Percentiles rank a stretch among this genome's conserved stretches.
Evolutionary conservation across 495 filamentous ascomycete genomes (phyloP).

Genomic region (Lindgomyces ingoldianus): DNA sequence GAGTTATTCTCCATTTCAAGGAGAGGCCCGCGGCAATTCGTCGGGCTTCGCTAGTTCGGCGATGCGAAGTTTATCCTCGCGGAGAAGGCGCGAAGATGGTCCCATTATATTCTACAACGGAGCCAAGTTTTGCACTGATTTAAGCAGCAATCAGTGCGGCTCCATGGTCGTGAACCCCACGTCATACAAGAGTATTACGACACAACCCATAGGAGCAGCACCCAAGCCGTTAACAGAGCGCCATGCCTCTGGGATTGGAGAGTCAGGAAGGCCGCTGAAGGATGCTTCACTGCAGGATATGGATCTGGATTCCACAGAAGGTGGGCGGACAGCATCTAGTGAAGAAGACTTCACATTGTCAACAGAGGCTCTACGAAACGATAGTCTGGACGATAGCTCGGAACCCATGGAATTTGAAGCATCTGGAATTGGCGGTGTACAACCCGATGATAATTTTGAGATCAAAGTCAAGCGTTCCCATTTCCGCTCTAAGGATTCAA

Average conservation of each 20-base stretch:
- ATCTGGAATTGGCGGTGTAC: conserved; percentile 65
- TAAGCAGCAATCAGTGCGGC: conserved; percentile 58
- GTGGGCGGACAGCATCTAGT: conserved; percentile 16
- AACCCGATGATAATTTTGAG: conserved; percentile 67
- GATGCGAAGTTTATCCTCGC: conserved; percentile 47
- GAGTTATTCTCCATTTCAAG: conserved; percentile 23
- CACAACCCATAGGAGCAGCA: conserved; percentile 23
- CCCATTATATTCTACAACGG: conserved; percentile 80
- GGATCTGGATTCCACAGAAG: conserved; percentile 3
- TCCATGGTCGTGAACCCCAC: not conserved
- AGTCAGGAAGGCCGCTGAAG: conserved; percentile 14
- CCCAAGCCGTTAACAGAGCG: not conserved
- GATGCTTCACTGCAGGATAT: not conserved
- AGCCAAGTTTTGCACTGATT: conserved; percentile 73
- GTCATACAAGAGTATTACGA: conserved; percentile 17
- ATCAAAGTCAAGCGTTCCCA: conserved; percentile 57
- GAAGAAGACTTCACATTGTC: conserved; percentile 22
- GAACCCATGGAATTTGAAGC: conserved; percentile 54
- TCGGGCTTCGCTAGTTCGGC: conserved; percentile 41
- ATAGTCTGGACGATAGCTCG: conserved; percentile 8
- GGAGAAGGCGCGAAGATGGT: conserved; percentile 57
- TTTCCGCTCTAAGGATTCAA: conserved; percentile 7
- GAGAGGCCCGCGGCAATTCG: conserved; percentile 31
- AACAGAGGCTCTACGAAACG: not conserved
- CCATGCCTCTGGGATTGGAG: not conserved